Base-by-base conservation (phyloP, 352 stramenopile genomes). In the Blastocystis sp. region DNA sequence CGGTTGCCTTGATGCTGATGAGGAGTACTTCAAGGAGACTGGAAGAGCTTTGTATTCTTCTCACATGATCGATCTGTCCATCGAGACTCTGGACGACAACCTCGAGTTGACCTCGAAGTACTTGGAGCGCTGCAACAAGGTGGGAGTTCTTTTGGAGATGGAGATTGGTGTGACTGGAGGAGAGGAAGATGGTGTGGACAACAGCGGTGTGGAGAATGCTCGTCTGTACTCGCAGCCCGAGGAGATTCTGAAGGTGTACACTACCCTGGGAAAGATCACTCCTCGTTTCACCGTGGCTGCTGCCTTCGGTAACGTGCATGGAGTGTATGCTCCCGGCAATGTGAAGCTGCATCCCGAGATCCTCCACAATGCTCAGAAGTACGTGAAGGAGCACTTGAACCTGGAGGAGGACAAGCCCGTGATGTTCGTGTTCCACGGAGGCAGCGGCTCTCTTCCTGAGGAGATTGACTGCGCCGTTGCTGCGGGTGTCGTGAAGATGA, bases 401-500 rank as follows among this genome's bases (percentile, higher is more conserved):
- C 91, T 93, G 75, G 91, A 94, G 64, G 91, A 94, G 87, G 95
- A 98, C 90, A 97, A 98, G 92, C 95, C 96, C 55, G 97, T 98
- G 91, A 96, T 95, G 91, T 98, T 99, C 90, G 97, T 99, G 54
- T 98, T 99, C 95, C 97, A 99, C 94, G 97, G 97, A 87, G 97
- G 96, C 91, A 98, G 95, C 73, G 97, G 97, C 91, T 98, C 95
- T 87, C 96, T 95, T 66, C 93, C 96, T 66, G 91, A 96, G 55
- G 97, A 99, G 91, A 99, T 99, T 92, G 92, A 96, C 91, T 94
- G 96, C 87, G 94, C 96, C 90, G 97, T 98, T 89, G 92, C 95
- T 91, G 96, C 96, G 87, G 97, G 97, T 91, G 96, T 98, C 63
- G 95, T 98, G 90, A 99, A 99, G 94, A 99, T 99, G 96, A 98